Conservation (phyloP, 2,329 filamentous ascomycete genomes). For the Colletotrichum chlorophyti region DNA sequence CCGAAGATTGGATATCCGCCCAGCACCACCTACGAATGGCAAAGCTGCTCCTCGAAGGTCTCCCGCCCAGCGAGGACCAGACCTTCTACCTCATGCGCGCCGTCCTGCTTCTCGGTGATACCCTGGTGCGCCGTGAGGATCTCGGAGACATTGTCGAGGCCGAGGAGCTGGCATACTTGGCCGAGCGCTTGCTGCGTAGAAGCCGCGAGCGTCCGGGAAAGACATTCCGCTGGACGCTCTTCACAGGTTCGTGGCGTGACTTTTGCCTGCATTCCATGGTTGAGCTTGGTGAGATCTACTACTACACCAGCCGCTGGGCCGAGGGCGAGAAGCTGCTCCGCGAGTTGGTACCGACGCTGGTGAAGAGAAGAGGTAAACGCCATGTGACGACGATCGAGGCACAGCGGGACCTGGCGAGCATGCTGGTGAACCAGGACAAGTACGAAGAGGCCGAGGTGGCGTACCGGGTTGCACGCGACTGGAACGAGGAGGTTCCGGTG, state of each 20-base stretch:
- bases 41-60: conserved; percentile 20
- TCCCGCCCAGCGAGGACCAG: conserved; percentile 23
- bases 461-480: conserved; percentile 28
- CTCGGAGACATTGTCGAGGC: conserved; percentile 26
- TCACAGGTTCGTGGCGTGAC: conserved; percentile 28
- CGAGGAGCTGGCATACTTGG: conserved; percentile 21
- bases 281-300: conserved; percentile 33
- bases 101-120: conserved; percentile 30
- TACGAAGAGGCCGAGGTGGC: conserved; percentile 26
- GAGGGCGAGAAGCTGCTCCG: conserved; percentile 31
- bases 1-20: conserved; percentile 25
- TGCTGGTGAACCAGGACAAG: conserved; percentile 31
- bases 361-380: conserved; percentile 22
- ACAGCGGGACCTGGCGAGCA: conserved; percentile 31
- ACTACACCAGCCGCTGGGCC: conserved; percentile 31
- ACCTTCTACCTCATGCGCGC: conserved; percentile 30
- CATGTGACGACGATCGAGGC: conserved; percentile 30
- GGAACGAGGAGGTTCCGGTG: conserved; percentile 27
- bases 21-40: conserved; percentile 27
- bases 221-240: conserved; percentile 23
- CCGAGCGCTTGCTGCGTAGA: conserved; percentile 23
- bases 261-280: conserved; percentile 32
- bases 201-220: conserved; percentile 12
- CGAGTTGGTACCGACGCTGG: conserved; percentile 26
- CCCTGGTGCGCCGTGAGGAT: conserved; percentile 29